phyloP scores from a whole-genome alignment of 106 monocot species.

The Triglochin maritima region DNA sequence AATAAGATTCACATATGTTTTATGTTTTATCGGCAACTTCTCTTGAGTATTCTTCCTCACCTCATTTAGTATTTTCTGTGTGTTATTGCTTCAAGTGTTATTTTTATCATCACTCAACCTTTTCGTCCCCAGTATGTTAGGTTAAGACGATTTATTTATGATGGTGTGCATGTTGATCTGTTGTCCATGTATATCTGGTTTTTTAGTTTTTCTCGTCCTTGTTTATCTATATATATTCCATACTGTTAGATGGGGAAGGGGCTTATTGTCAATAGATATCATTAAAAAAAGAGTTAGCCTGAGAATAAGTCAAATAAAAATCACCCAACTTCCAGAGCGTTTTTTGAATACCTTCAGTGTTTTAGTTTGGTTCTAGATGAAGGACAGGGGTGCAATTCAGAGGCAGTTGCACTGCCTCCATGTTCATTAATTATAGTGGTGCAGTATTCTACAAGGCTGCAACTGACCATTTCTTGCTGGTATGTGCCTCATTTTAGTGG shows the following conservation, averaged over 20 bases:
- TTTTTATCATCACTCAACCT: background rate
- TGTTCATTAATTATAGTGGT: conserved; percentile 65
- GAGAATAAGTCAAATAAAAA: no score
- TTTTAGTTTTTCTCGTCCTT: no score
- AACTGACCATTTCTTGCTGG: conserved; percentile 95
- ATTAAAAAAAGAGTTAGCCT: no score
- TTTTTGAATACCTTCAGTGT: conserved; percentile 20
- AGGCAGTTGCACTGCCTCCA: conserved; percentile 52
- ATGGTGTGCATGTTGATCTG: no score
- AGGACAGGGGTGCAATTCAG: conserved; percentile 34
- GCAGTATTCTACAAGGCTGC: conserved; percentile 45
- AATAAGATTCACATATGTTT: background rate
- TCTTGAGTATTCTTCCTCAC: background rate
- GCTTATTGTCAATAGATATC: background rate
- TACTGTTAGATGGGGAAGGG: background rate
- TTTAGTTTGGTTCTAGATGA: conserved; percentile 45
- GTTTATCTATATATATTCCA: no score
- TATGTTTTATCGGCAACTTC: background rate
- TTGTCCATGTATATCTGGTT: no score
- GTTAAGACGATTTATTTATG: no score
- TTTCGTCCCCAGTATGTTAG: no score
- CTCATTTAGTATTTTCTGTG: background rate
- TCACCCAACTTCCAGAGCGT: no score
- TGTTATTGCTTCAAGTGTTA: background rate
- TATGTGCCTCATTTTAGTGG: conserved; percentile 97